phyloP scores from a whole-genome alignment of 352 stramenopile genomes.

The Pythium insidiosum region DNA sequence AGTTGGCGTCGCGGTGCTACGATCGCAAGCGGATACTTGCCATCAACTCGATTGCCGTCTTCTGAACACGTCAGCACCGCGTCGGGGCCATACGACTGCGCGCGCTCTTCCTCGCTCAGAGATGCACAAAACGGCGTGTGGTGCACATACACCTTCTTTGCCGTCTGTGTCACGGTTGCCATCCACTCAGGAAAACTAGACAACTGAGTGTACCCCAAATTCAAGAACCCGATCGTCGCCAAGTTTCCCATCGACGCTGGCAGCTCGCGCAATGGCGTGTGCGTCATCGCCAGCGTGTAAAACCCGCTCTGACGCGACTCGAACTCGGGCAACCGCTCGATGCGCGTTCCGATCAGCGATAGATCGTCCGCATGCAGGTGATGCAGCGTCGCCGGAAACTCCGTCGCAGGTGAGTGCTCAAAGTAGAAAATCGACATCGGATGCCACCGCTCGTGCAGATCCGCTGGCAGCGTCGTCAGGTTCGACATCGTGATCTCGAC shows the following conservation, averaged over 20 bases:
- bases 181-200: constrained; percentile 9
- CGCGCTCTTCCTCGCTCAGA: constrained; percentile 1
- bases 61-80: constrained; percentile 9
- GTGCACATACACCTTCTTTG: constrained; percentile 18
- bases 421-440: constrained; percentile 25
- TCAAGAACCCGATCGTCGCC: constrained; percentile 11
- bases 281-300: constrained; percentile 17
- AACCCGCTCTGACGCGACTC: not conserved
- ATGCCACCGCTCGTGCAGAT: constrained; percentile 19
- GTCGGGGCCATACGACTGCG: not conserved
- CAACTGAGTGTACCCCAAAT: constrained; percentile 10
- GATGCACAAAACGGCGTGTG: constrained; percentile 22
- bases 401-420: constrained; percentile 18
- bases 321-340: constrained; percentile 7
- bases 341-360: constrained; percentile 15
- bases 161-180: constrained; percentile 7
- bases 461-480: constrained; percentile 14
- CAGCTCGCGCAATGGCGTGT: constrained; percentile 15
- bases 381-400: constrained; percentile 19
- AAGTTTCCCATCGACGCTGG: constrained; percentile 2
- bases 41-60: constrained; percentile 1
- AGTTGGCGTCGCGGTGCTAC: constrained; percentile 7
- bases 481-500: constrained; percentile 36
- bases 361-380: constrained; percentile 6
- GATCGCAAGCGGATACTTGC: constrained; percentile 14